A percentile compares a stretch with the other conserved stretches of the same genome.
These are phyloP conservation scores for Ophiostoma ulmi DNA, from an alignment of 2,329 filamentous ascomycete genomes.

Conservation along the genomic window DNA sequence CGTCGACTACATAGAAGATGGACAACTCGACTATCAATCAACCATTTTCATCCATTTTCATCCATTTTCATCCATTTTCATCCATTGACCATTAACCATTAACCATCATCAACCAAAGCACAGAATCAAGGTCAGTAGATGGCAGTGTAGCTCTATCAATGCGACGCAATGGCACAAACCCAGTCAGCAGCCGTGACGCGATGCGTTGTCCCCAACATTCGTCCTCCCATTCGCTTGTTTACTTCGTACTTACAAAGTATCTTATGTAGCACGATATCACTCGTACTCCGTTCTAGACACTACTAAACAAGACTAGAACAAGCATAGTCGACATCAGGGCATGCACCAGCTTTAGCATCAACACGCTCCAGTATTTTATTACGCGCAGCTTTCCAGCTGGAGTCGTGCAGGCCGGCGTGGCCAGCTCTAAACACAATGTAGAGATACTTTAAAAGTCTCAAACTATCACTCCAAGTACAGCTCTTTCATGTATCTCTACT, in stretches of 20 bases:
- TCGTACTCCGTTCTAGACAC: not conserved
- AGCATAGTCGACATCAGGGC: not conserved
- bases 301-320: conserved; percentile 2
- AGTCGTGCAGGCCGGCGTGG: conserved; percentile 13
- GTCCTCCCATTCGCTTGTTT: conserved; percentile 8
- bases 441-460: not conserved
- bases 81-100: too few species aligned
- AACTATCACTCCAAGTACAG: not conserved
- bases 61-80: too few species aligned
- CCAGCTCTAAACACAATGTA: conserved; percentile 8
- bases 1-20: too few species aligned
- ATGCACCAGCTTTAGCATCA: not conserved
- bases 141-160: not conserved
- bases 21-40: too few species aligned
- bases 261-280: not conserved
- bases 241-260: not conserved
- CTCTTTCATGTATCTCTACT: not conserved
- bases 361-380: not conserved
- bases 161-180: not conserved
- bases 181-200: not conserved
- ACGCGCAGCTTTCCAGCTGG: conserved; percentile 18
- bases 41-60: too few species aligned
- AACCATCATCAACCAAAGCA: too few species aligned
- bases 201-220: conserved; percentile 9
- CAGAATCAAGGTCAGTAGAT: not conserved